These are phyloP conservation scores for Alternaria viburni DNA, from an alignment of 2,329 filamentous ascomycete species.

Conservation along the genomic window DNA sequence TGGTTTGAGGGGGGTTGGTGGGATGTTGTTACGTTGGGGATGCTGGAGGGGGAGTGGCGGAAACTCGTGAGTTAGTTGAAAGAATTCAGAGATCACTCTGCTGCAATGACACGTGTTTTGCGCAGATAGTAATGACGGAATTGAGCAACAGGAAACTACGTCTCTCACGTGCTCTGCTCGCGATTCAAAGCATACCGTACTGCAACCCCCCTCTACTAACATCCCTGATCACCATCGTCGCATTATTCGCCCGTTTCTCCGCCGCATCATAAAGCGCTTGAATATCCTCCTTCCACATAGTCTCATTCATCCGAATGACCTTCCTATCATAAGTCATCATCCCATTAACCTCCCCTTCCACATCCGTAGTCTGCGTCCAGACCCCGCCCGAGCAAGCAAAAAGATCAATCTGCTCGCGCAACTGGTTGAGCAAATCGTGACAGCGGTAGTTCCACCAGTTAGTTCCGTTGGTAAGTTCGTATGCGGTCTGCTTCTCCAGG, in stretches of 20 bases:
- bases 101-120: too few relatives aligned
- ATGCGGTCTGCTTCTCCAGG: conserved; percentile 65
- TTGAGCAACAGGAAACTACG: neutral
- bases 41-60: conserved; percentile 40
- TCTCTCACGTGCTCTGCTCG: neutral
- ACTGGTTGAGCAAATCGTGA: conserved; percentile 57
- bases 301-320: conserved; percentile 61
- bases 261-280: conserved; percentile 63
- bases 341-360: conserved; percentile 77
- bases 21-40: conserved; percentile 35
- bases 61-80: neutral
- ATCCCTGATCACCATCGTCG: neutral
- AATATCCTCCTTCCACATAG: conserved; percentile 68
- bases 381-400: conserved; percentile 71
- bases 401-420: conserved; percentile 57
- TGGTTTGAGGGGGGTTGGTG: conserved; percentile 54
- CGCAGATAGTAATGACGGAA: neutral
- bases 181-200: neutral
- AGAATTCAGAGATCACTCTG: too few relatives aligned
- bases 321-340: conserved; percentile 72
- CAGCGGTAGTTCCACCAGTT: conserved; percentile 71
- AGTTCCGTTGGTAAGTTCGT: conserved; percentile 67
- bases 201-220: neutral
- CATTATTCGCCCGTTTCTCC: conserved; percentile 12
- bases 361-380: conserved; percentile 77